Percentiles rank a stretch among this genome's conserved stretches.
phyloP scores from a whole-genome alignment of 495 filamentous ascomycete species.

The Penicillium longicatenatum region DNA sequence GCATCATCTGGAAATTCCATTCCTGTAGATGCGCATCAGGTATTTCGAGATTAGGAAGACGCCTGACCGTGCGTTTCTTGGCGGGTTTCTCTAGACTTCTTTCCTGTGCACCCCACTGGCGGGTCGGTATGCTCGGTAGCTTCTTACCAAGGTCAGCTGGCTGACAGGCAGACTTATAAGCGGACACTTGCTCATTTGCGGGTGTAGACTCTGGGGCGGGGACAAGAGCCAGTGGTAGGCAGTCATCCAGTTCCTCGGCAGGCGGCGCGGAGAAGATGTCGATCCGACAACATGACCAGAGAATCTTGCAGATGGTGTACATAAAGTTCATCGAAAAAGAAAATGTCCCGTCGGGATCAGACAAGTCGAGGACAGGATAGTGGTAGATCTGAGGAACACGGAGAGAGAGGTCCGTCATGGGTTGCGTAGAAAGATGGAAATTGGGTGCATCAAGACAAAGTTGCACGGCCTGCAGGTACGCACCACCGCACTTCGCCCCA shows the following conservation, averaged over 20 bases:
- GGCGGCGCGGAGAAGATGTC: constrained; percentile 48
- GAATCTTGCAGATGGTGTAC: constrained; percentile 49
- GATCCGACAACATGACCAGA: constrained; percentile 47
- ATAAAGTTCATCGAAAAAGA: constrained; percentile 52
- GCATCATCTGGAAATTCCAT: constrained; percentile 73
- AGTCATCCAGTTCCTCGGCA: constrained; percentile 48
- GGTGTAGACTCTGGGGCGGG: constrained; percentile 38
- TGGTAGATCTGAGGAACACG: constrained; percentile 49
- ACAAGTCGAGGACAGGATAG: constrained; percentile 50
- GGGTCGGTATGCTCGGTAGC: constrained; percentile 22
- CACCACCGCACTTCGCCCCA: constrained; percentile 69
- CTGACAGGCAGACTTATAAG: constrained; percentile 20
- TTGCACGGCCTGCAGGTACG: constrained; percentile 81
- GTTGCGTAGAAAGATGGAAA: constrained; percentile 57
- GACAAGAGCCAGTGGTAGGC: constrained; percentile 46
- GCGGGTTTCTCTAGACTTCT: constrained; percentile 31
- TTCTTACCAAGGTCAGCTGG: constrained; percentile 26
- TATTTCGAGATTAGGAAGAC: constrained; percentile 50
- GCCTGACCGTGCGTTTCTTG: constrained; percentile 48
- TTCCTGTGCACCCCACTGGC: constrained; percentile 32
- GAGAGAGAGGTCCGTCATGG: constrained; percentile 47
- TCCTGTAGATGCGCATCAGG: constrained; percentile 64
- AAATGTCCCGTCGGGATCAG: constrained; percentile 48
- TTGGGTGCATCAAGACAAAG: constrained; percentile 78
- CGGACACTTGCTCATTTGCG: constrained; percentile 23